phyloP scores from a whole-genome alignment of 1,139 yeast genomes.

The Taphrina sp. region DNA sequence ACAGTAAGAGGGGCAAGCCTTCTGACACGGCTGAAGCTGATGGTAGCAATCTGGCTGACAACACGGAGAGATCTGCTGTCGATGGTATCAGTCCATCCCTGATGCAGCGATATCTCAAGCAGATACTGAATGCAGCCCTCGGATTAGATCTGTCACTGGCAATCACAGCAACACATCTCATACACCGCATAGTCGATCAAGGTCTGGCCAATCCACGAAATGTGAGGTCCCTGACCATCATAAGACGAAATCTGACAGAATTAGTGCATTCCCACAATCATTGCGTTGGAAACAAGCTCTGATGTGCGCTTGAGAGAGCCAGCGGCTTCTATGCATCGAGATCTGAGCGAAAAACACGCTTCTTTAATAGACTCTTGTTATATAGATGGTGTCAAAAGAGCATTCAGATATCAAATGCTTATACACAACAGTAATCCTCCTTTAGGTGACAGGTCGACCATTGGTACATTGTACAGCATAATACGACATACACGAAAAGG shows the following conservation, averaged over 20 bases:
- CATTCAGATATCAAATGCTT: constrained; percentile 50
- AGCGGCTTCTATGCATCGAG: constrained; percentile 56
- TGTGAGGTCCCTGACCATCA: too few species aligned
- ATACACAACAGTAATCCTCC: constrained; percentile 33
- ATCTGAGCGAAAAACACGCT: constrained; percentile 64
- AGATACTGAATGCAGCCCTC: constrained; percentile 53
- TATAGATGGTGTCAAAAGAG: constrained; percentile 60
- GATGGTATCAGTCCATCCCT: constrained; percentile 50
- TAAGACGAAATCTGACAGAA: constrained; percentile 40
- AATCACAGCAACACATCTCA: constrained; percentile 53
- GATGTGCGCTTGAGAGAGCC: constrained; percentile 49
- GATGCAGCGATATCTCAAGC: constrained; percentile 59
- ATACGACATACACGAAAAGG: constrained; percentile 50
- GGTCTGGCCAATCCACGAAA: constrained; percentile 73
- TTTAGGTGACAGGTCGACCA: background rate
- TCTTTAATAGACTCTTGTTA: constrained; percentile 66
- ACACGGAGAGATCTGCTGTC: constrained; percentile 22
- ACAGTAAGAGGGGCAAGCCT: background rate
- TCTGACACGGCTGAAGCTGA: constrained; percentile 8
- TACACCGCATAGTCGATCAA: constrained; percentile 56
- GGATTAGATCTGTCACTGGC: constrained; percentile 52
- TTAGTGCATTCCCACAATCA: constrained; percentile 60
- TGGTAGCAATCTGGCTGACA: constrained; percentile 14
- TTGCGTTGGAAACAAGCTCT: constrained; percentile 65
- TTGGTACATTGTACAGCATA: constrained; percentile 47